phyloP scores from a whole-genome alignment of 208 protist genomes.

The Entamoeba moshkovskii region DNA sequence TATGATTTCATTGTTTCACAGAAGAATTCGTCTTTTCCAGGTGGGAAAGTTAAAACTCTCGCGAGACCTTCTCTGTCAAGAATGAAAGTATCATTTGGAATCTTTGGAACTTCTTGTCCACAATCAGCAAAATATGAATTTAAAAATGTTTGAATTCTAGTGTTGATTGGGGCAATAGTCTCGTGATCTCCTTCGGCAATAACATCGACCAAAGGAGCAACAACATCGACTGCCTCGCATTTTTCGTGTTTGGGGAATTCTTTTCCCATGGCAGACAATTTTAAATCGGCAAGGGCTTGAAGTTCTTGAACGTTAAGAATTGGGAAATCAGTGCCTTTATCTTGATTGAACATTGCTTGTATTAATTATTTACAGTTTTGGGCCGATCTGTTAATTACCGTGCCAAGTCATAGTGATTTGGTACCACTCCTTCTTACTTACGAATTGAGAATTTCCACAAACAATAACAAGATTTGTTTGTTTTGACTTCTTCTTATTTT shows the following conservation, averaged over 20 bases:
- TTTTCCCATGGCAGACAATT: not conserved
- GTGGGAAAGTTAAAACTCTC: slow-evolving; percentile 27
- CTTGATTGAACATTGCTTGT: not conserved
- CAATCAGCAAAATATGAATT: not conserved
- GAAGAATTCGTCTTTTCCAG: slow-evolving; percentile 14
- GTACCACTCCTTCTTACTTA: too few relatives aligned
- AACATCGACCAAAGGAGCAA: not conserved
- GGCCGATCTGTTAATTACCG: too few relatives aligned
- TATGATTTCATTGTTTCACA: slow-evolving; percentile 25
- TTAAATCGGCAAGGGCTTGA: not conserved
- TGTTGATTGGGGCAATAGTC: not conserved
- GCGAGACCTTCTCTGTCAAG: slow-evolving; percentile 25
- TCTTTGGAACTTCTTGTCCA: not conserved
- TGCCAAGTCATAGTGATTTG: too few relatives aligned
- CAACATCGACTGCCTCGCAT: not conserved
- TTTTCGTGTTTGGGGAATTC: not conserved
- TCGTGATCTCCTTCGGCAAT: not conserved
- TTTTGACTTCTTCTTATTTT: too few relatives aligned
- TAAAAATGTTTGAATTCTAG: not conserved
- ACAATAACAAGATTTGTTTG: too few relatives aligned
- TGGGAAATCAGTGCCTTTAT: not conserved
- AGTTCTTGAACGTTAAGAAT: not conserved
- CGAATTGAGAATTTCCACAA: too few relatives aligned
- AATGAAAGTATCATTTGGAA: slow-evolving; percentile 20
- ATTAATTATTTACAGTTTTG: too few relatives aligned